Evolutionary conservation across 768 basidiomycete genomes (phyloP), one percentile per base, ranked within the genome.

Genomic region (Termitomyces sp.): DNA sequence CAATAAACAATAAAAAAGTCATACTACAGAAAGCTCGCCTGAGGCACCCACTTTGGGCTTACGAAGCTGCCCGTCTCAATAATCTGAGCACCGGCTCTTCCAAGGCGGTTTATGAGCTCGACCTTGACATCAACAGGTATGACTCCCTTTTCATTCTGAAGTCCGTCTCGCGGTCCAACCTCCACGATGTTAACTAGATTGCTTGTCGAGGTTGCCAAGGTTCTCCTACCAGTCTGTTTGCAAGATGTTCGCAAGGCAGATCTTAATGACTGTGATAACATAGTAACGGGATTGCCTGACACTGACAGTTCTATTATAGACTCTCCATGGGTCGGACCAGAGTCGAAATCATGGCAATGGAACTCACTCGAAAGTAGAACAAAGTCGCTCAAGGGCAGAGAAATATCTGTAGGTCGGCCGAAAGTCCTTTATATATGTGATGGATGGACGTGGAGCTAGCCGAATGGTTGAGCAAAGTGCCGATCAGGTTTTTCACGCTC

Each of bases 41-140:
- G 94, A 0, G 93, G 94, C 27, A 95, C 89, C 89, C 93, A 93
- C 72, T 93, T 94, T 0, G 91, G 90, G 70, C 91, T 91, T 58
- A 95, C 94, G 68, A 96, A 94, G 69, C 91, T 93, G 7, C 94
- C 94, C 0, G 85, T 83, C 72, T 95, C 93, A 63, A 95, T 87
- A 57, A 76, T 83, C 60, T 76, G 75, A 64, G 85, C 68, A 0
- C 93, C 94, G 11, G 91, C 87, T 18, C 69, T 69, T 2, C 81
- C 83, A 12, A 98, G 83, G 15, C 87, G 76, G 61, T 91, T 82
- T 57, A 98, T 85, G 55, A 98, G 81, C 60, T 89, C 88, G 18
- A 87, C 82, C 70, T 95, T 95, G 60, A 88, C 74, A 31, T 82
- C 81, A 1, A 86, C 84, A 30, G 89, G 80, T 7, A 96, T 85